Evolutionary conservation across 805 yeast species (phyloP), one percentile per base, ranked within the genome.

Genomic region (Zygosaccharomyces rouxii): DNA sequence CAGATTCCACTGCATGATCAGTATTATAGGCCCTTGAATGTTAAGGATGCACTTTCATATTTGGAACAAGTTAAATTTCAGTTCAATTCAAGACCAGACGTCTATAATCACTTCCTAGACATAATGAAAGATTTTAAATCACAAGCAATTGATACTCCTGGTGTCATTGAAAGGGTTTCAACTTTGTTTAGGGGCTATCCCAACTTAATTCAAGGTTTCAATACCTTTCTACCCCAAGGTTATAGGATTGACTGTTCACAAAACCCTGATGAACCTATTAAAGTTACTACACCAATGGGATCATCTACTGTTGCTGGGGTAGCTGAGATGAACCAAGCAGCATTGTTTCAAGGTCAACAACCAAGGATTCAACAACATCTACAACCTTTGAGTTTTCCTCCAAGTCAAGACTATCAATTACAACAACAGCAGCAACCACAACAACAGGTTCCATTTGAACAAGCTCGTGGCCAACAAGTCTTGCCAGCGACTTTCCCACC

Each of bases 91-190:
- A 95, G 92, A 70, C 95, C 98, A 0, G 97, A 90, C 60, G 96
- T 94, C 38, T 94, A 94, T 74, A 94, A 94, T 68, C 89, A 87
- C 67, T 94, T 95, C 62, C 76, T 94, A 62, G 99, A 94, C 65
- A 92, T 94, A 55, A 94, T 94, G 99, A 95, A 95, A 72, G 99
- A 95, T 65, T 95, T 94, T 73, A 95, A 95, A 73, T 84, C 95
- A 46, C 97, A 92, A 71, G 81, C 81, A 52, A 90, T 94, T 59
- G 98, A 94, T 67, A 94, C 99, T 0, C 99, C 98, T 0, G 99
- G 98, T 30, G 99, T 94, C 25, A 94, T 94, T 64, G 97, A 92
- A 66, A 76, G 99, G 50, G 99, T 94, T 1, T 88, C 97, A 0
- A 78, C 86, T 1, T 72, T 94, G 48, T 94, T 94, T 67, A 80